These are phyloP conservation scores for Kodamaea sp. DNA, from an alignment of 1,139 yeast genomes.

Conservation along the genomic window DNA sequence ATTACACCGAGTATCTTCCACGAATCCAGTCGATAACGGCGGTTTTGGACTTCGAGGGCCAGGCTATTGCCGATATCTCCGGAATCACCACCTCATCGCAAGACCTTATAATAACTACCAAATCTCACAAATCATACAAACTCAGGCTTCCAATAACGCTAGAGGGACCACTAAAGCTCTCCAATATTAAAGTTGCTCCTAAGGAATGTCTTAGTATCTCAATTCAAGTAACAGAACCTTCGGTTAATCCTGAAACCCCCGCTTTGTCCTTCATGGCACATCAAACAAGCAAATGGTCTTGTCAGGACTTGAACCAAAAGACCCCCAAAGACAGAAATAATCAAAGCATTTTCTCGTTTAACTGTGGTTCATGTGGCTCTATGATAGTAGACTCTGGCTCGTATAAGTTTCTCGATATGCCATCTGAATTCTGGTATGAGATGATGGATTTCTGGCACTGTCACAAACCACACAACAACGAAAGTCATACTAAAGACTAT, in stretches of 20 bases:
- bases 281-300: conserved; percentile 35
- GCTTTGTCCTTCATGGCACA: conserved; percentile 8
- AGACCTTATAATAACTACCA: conserved; percentile 3
- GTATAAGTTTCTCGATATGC: conserved; percentile 61
- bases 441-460: conserved; percentile 99
- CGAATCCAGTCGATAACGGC: conserved; percentile 36
- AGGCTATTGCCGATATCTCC: conserved; percentile 11
- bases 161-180: conserved; percentile 8
- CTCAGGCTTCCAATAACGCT: conserved; percentile 9
- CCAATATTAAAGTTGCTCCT: conserved; percentile 10
- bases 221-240: conserved; percentile 1
- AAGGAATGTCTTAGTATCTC: conserved; percentile 7
- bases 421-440: conserved; percentile 92
- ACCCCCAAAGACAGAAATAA: conserved; percentile 26
- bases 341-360: conserved; percentile 32
- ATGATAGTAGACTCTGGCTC: conserved; percentile 29
- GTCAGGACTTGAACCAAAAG: conserved; percentile 34
- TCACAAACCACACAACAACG: conserved; percentile 66
- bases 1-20: conserved; percentile 41
- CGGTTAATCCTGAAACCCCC: conserved; percentile 7
- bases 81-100: conserved; percentile 8
- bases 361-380: conserved; percentile 33
- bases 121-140: conserved; percentile 1
- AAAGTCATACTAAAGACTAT: conserved; percentile 25
- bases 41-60: conserved; percentile 22